Conservation (phyloP, 768 basidiomycete genomes). For the Naganishia onofrii region DNA sequence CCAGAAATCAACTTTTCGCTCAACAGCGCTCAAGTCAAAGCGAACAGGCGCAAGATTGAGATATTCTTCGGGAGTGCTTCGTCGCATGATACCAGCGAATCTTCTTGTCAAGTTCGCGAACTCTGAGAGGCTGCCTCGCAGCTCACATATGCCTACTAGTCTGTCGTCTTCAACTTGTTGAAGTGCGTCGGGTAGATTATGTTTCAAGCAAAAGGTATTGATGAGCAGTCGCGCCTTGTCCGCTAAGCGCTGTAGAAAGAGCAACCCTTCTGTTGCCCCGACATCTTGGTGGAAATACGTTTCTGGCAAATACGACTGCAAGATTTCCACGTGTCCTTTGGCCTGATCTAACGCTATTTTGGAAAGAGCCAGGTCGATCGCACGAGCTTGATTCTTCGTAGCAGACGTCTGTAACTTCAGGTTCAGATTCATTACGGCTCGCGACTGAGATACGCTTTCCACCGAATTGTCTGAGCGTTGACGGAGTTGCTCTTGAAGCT, state of each 20-base stretch:
- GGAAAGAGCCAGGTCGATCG: conserved; percentile 82
- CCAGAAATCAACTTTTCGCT: conserved; percentile 88
- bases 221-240: conserved; percentile 85
- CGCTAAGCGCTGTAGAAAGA: conserved; percentile 88
- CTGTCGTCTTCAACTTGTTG: conserved; percentile 75
- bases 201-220: conserved; percentile 72
- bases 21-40: conserved; percentile 79
- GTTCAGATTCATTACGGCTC: conserved; percentile 90
- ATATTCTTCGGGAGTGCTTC: conserved; percentile 81
- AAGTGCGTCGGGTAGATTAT: conserved; percentile 79
- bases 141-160: conserved; percentile 92
- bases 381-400: conserved; percentile 82
- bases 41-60: conserved; percentile 77
- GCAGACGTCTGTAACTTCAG: conserved; percentile 89
- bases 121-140: conserved; percentile 76
- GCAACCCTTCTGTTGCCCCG: conserved; percentile 81
- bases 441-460: conserved; percentile 78
- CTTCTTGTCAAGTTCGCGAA: conserved; percentile 82
- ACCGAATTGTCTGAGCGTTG: conserved; percentile 79
- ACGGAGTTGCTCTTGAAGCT: conserved; percentile 76
- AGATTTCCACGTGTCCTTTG: conserved; percentile 72
- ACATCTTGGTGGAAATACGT: conserved; percentile 83
- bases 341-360: conserved; percentile 80
- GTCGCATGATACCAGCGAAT: conserved; percentile 76
- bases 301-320: conserved; percentile 89